phyloP scores from a whole-genome alignment of 345 rosid genomes.

The Pugionium cornutum region DNA sequence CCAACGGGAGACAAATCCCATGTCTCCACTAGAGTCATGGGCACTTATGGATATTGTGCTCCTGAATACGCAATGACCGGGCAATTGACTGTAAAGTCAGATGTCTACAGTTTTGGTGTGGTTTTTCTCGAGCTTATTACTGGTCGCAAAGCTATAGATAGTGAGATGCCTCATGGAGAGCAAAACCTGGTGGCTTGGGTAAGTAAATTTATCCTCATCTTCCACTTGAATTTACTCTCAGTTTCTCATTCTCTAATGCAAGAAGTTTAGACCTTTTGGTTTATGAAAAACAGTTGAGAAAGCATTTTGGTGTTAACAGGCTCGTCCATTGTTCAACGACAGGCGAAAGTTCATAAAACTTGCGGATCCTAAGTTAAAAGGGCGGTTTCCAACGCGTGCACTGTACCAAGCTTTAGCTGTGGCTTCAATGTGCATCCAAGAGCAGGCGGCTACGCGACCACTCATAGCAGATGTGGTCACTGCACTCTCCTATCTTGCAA shows the following conservation, averaged over 20 bases:
- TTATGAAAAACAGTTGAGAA: not conserved
- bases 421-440: slow-evolving; percentile 98
- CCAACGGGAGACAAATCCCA: slow-evolving; percentile 97
- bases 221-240: not conserved
- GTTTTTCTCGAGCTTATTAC: slow-evolving; percentile 74
- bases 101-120: slow-evolving; percentile 90
- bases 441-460: slow-evolving; percentile 91
- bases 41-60: too few relatives aligned
- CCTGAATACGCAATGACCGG: too few relatives aligned
- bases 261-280: not conserved
- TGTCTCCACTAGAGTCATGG: slow-evolving; percentile 41
- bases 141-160: slow-evolving; percentile 60
- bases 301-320: slow-evolving; percentile 49
- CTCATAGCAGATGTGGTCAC: slow-evolving; percentile 88
- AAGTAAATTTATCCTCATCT: slow-evolving; percentile 19
- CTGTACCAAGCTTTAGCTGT: slow-evolving; percentile 94
- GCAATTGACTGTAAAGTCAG: too few relatives aligned
- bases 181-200: slow-evolving; percentile 99
- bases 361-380: slow-evolving; percentile 79
- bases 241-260: not conserved
- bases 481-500: slow-evolving; percentile 87
- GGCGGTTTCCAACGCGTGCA: slow-evolving; percentile 82
- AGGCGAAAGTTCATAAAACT: slow-evolving; percentile 71
- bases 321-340: slow-evolving; percentile 84
- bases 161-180: slow-evolving; percentile 82